Evolutionary conservation across 1,284 basidiomycete species (phyloP).

Genomic region (Athelia psychrophila): DNA sequence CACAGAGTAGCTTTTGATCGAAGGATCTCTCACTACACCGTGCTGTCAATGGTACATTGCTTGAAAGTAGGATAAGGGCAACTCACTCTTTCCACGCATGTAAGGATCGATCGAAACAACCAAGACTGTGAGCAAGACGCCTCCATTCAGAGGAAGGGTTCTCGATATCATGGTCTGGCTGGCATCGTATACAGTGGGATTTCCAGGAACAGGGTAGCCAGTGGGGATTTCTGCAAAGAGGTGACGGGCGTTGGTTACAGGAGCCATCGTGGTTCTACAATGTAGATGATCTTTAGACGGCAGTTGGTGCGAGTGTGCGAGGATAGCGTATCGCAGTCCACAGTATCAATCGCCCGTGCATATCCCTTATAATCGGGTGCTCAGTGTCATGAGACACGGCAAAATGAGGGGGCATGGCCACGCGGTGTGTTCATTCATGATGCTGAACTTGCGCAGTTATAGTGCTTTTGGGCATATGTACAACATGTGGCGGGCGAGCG

Average conservation of each 20-base stretch:
- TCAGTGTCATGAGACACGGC: too few species aligned
- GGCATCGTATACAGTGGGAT: slow-evolving; percentile 44
- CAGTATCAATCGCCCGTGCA: too few species aligned
- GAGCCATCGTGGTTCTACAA: slow-evolving; percentile 23
- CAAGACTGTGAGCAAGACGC: slow-evolving; percentile 47
- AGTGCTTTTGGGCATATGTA: too few species aligned
- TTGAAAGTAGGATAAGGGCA: not conserved
- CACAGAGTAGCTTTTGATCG: slow-evolving; percentile 23
- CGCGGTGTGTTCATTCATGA: too few species aligned
- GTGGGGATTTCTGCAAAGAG: slow-evolving; percentile 34
- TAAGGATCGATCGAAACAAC: slow-evolving; percentile 50
- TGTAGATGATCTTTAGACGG: too few species aligned
- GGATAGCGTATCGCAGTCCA: too few species aligned
- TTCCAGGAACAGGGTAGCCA: slow-evolving; percentile 45
- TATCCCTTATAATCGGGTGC: too few species aligned
- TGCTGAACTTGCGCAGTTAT: too few species aligned
- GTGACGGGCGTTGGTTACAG: slow-evolving; percentile 30
- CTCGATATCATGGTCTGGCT: slow-evolving; percentile 49
- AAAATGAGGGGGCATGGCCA: too few species aligned
- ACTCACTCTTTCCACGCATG: slow-evolving; percentile 32
- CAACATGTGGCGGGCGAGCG: too few species aligned
- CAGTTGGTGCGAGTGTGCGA: too few species aligned
- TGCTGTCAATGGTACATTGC: too few species aligned
- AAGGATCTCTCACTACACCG: slow-evolving; percentile 27
- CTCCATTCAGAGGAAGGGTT: slow-evolving; percentile 45